phyloP scores from a whole-genome alignment of 2,329 filamentous ascomycete species.

The Beauveria bassiana region DNA sequence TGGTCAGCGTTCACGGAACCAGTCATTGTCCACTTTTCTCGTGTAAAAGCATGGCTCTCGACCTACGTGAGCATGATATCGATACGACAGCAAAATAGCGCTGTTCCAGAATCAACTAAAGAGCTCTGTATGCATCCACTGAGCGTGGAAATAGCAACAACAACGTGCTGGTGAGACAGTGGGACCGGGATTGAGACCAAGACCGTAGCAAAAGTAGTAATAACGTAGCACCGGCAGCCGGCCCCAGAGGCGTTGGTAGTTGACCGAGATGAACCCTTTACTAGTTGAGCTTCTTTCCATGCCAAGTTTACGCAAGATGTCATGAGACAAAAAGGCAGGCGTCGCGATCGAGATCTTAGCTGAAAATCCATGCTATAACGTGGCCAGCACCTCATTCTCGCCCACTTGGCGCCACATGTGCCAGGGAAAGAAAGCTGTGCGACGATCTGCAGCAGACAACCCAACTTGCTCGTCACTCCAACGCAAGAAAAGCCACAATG shows the following conservation, averaged over 20 bases:
- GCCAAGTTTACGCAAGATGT: slow-evolving; percentile 6
- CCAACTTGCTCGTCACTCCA: neutral
- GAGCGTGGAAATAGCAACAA: neutral
- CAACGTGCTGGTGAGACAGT: no score
- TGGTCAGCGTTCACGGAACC: neutral
- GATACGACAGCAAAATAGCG: neutral
- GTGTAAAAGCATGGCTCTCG: neutral
- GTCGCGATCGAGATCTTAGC: slow-evolving; percentile 7
- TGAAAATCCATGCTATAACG: slow-evolving; percentile 3
- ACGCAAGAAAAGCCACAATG: neutral
- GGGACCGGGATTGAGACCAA: no score
- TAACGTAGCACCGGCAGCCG: neutral
- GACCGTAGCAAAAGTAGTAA: neutral
- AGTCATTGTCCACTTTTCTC: neutral
- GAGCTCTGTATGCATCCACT: neutral
- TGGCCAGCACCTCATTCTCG: slow-evolving; percentile 3
- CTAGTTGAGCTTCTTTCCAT: slow-evolving; percentile 4
- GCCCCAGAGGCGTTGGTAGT: no score
- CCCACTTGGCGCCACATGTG: neutral
- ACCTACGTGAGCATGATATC: no score
- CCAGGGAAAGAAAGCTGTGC: slow-evolving; percentile 1
- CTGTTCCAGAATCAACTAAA: neutral
- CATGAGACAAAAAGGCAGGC: neutral
- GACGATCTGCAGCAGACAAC: neutral
- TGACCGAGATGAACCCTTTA: neutral